A percentile compares a stretch with the other conserved stretches of the same genome.
These are phyloP conservation scores for Acanthamoeba sp. DNA, from an alignment of 208 protist genomes.

Conservation along the genomic window DNA sequence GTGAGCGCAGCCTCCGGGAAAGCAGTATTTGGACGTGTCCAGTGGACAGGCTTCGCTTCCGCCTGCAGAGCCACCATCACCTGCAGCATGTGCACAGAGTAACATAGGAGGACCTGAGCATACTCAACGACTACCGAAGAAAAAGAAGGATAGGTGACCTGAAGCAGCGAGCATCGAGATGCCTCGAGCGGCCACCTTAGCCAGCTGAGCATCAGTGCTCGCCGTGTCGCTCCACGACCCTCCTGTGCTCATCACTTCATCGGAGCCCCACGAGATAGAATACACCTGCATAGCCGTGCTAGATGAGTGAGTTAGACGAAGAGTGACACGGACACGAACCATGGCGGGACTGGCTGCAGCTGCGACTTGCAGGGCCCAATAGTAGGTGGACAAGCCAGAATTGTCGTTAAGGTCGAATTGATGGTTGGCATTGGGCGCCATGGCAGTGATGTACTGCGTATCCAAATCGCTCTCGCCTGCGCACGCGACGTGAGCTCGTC, in stretches of 20 bases:
- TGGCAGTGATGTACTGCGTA: slow-evolving; percentile 32
- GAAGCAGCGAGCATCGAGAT: neutral
- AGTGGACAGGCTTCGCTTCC: neutral
- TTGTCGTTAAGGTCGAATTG: slow-evolving; percentile 15
- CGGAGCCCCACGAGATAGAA: slow-evolving; percentile 4
- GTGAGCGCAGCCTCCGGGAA: neutral
- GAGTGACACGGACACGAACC: neutral
- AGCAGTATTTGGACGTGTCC: neutral
- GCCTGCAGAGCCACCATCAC: neutral
- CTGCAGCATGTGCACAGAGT: too few species aligned
- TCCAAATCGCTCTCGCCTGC: slow-evolving; percentile 18
- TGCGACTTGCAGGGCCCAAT: neutral
- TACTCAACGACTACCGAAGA: neutral
- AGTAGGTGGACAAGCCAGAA: neutral
- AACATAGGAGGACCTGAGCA: too few species aligned
- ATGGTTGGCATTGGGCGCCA: neutral
- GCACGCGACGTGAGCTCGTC: too few species aligned
- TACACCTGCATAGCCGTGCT: neutral
- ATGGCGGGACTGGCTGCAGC: neutral
- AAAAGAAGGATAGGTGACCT: too few species aligned
- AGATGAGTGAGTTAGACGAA: too few species aligned
- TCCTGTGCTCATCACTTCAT: neutral
- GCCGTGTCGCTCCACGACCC: neutral
- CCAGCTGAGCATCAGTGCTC: neutral
- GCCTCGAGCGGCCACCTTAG: neutral